phyloP scores from a whole-genome alignment of 2,329 filamentous ascomycete genomes.

The Proliferodiscus dingleyae region DNA sequence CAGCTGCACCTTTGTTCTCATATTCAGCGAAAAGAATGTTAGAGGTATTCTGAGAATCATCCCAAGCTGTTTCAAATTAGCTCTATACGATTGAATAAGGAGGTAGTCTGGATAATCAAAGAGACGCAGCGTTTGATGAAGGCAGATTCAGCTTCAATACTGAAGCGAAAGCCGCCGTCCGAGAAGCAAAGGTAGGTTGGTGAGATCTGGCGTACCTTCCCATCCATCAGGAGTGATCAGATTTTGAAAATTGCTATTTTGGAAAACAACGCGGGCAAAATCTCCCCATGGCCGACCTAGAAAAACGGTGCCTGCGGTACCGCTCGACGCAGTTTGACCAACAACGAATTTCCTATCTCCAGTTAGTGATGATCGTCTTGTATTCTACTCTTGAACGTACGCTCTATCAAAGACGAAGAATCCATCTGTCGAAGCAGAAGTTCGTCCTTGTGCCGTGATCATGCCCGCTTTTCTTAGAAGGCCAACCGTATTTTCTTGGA shows the following conservation, averaged over 20 bases:
- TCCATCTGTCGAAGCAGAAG: constrained; percentile 49
- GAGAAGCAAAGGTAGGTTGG: neutral
- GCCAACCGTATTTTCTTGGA: constrained; percentile 43
- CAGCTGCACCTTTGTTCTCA: constrained; percentile 44
- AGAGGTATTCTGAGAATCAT: constrained; percentile 8
- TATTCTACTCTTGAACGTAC: constrained; percentile 25
- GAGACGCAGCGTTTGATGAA: no score
- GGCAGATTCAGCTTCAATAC: no score
- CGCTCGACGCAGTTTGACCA: constrained; percentile 9
- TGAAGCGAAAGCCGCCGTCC: no score
- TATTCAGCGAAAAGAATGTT: constrained; percentile 49
- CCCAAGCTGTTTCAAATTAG: constrained; percentile 41
- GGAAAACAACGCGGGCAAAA: constrained; percentile 47
- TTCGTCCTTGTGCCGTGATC: constrained; percentile 42
- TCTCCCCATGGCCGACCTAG: constrained; percentile 49
- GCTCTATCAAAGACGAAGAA: constrained; percentile 40
- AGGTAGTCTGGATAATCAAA: constrained; percentile 9
- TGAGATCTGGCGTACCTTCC: constrained; percentile 24
- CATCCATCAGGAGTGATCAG: constrained; percentile 49
- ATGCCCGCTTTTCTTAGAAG: constrained; percentile 38
- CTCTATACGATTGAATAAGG: constrained; percentile 35
- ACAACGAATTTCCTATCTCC: constrained; percentile 7
- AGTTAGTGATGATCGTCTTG: neutral
- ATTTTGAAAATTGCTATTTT: constrained; percentile 40
- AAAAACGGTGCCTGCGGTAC: constrained; percentile 37